phyloP scores from a whole-genome alignment of 176 grass and related monocot species.

The Lolium perenne region DNA sequence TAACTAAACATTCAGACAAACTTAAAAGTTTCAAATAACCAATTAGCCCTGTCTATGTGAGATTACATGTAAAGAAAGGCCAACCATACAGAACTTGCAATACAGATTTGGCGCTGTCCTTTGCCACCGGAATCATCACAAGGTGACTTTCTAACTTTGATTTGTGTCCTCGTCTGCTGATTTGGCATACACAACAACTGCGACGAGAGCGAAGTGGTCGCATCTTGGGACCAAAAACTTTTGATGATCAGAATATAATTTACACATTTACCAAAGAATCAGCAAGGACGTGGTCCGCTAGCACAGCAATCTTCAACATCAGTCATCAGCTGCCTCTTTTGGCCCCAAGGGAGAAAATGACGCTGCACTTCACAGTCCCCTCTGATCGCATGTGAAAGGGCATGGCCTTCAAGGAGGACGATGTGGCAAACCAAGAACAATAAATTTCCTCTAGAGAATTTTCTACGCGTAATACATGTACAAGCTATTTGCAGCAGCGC shows the following conservation, averaged over 20 bases:
- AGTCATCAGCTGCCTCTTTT: slow-evolving; percentile 42
- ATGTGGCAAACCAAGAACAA: slow-evolving; percentile 45
- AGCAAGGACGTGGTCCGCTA: slow-evolving; percentile 35
- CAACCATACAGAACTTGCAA: slow-evolving; percentile 23
- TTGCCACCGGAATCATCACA: slow-evolving; percentile 27
- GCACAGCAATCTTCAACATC: slow-evolving; percentile 44
- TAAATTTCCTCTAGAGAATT: slow-evolving; percentile 47
- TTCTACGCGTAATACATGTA: slow-evolving; percentile 98
- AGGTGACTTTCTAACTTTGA: slow-evolving; percentile 30
- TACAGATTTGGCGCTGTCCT: slow-evolving; percentile 12
- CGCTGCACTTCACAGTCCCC: slow-evolving; percentile 32
- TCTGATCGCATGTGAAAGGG: slow-evolving; percentile 38
- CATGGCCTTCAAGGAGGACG: slow-evolving; percentile 7
- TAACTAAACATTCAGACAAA: slow-evolving; percentile 40
- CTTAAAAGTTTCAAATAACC: slow-evolving; percentile 23
- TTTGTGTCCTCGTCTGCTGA: slow-evolving; percentile 20
- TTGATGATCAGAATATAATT: slow-evolving; percentile 63
- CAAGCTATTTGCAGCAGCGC: slow-evolving; percentile 96
- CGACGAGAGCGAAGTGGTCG: slow-evolving; percentile 38
- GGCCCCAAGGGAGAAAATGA: slow-evolving; percentile 33
- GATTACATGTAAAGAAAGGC: slow-evolving; percentile 39
- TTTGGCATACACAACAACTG: slow-evolving; percentile 43
- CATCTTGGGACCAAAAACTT: slow-evolving; percentile 54
- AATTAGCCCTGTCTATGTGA: slow-evolving; percentile 38
- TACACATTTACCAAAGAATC: slow-evolving; percentile 89